Base-by-base conservation (phyloP, 2,329 filamentous ascomycete species). In the Fusarium oligoseptatum region DNA sequence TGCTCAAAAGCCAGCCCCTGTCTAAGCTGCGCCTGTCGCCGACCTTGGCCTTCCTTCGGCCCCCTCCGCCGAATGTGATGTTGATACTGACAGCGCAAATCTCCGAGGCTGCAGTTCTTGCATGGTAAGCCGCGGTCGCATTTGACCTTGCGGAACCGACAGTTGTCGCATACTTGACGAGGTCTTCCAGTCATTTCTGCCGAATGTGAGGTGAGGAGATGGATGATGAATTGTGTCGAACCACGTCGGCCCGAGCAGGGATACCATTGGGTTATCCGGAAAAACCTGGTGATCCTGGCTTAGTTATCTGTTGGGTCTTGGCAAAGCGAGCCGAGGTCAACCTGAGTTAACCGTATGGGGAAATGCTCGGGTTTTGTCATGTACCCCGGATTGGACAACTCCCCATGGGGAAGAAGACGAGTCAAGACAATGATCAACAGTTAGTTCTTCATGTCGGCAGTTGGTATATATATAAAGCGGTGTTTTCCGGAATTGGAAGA, bases 121-220 rank as follows among this genome's bases (percentile, higher is more conserved):
- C 80, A 81, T 9, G 80, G 81, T 29, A 76, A 52, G 3, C 75
- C 78, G 14, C 81, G 79, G 65, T 82, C 80, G 61, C 81, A 82
- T 64, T 81, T 82, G 60, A 81, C 79, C 64, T 82, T 82, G 63
- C 81, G 77, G 55, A 77, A 81, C 45, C 79, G 79, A 45, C 79
- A 81, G 65, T 77, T 81, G 55, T 81, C 79, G 68, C 79, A 81
- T 8, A 79, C 78, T 56, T 80, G 79, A 32, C 66, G 45, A 12
- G 73, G 66, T 39, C 68, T 70, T 37, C 56, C 56, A 29, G 56
- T 37, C 56, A 39, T 58, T 41, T 52, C 22, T 29, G 22, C 36
- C 6, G 55, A 36, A 36, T 57, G 34, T 27, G 56, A 58, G 55
- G 32, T 34, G 32, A 34, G 32, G 32, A 12, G 55, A 36, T 22